A percentile compares a stretch with the other conserved stretches of the same genome.
These are phyloP conservation scores for Nidula microcarpa DNA, from an alignment of 768 basidiomycete species.

Conservation along the genomic window DNA sequence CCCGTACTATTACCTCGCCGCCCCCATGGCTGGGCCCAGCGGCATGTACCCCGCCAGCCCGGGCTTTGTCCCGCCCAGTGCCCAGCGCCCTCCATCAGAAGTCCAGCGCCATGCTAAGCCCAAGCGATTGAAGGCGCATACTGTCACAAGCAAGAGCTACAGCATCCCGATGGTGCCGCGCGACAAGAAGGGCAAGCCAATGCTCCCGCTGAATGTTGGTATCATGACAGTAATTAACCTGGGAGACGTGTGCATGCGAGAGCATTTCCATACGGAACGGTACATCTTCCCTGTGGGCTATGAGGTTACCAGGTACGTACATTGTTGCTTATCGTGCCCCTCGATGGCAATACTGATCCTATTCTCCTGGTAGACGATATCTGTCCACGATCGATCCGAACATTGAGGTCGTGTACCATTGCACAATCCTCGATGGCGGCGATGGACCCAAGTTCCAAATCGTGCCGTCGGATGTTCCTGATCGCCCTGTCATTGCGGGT, in stretches of 20 bases:
- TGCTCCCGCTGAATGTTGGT: slow-evolving; percentile 78
- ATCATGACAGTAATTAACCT: slow-evolving; percentile 81
- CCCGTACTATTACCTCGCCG: slow-evolving; percentile 40
- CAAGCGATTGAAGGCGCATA: slow-evolving; percentile 78
- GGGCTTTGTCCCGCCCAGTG: slow-evolving; percentile 17
- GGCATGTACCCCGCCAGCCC: slow-evolving; percentile 30
- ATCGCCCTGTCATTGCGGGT: slow-evolving; percentile 74
- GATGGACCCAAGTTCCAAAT: slow-evolving; percentile 88
- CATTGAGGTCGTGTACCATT: slow-evolving; percentile 71
- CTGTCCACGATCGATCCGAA: slow-evolving; percentile 70
- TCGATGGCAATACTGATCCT: slow-evolving; percentile 5
- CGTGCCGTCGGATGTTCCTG: slow-evolving; percentile 66
- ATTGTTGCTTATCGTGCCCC: slow-evolving; percentile 1
- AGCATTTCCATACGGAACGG: slow-evolving; percentile 84
- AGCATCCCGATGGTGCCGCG: slow-evolving; percentile 79
- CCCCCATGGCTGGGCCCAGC: slow-evolving; percentile 30
- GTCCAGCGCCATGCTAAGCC: slow-evolving; percentile 58
- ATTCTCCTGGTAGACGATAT: slow-evolving; percentile 53
- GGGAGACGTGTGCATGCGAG: slow-evolving; percentile 75
- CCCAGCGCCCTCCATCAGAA: slow-evolving; percentile 22
- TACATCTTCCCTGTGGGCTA: slow-evolving; percentile 90
- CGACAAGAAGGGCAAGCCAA: slow-evolving; percentile 65
- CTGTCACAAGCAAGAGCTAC: slow-evolving; percentile 72
- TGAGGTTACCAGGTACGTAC: slow-evolving; percentile 67
- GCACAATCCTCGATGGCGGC: slow-evolving; percentile 81